Conservation (phyloP, 768 basidiomycete species). For the Leccinum barrowsii region DNA sequence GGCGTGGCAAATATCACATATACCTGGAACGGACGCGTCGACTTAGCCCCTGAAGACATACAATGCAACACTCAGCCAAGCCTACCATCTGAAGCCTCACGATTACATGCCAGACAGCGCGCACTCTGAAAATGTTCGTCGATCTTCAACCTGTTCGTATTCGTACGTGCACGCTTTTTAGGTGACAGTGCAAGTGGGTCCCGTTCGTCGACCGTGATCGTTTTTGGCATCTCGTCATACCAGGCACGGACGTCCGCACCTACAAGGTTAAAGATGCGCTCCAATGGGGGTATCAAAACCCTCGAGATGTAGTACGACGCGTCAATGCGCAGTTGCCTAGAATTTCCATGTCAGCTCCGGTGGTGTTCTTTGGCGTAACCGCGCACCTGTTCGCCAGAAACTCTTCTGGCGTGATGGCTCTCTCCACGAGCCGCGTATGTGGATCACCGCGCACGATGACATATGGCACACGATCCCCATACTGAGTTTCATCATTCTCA, state of each 20-base stretch:
- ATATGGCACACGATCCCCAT: conserved; percentile 92
- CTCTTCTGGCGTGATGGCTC: conserved; percentile 71
- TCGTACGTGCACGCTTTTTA: conserved; percentile 28
- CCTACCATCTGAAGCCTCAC: conserved; percentile 50
- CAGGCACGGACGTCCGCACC: conserved; percentile 85
- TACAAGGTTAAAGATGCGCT: conserved; percentile 86
- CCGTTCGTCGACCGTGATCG: conserved; percentile 36
- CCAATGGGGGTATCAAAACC: conserved; percentile 85
- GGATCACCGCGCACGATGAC: conserved; percentile 70
- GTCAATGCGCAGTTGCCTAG: conserved; percentile 73
- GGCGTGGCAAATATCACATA: conserved; percentile 62
- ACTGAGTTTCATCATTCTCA: conserved; percentile 80
- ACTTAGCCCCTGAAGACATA: background rate
- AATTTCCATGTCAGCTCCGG: background rate
- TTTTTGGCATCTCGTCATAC: conserved; percentile 85
- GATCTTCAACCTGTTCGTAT: conserved; percentile 48
- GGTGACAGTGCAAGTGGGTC: conserved; percentile 36
- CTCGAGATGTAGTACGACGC: conserved; percentile 83
- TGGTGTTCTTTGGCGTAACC: background rate
- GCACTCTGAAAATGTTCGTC: conserved; percentile 71
- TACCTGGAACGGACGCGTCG: conserved; percentile 32
- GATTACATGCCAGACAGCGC: conserved; percentile 69
- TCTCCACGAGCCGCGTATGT: conserved; percentile 64
- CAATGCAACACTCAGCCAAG: background rate
- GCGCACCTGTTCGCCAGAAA: conserved; percentile 60